Evolutionary conservation across 352 stramenopile species (phyloP).

Genomic region (Phytophthora pini): DNA sequence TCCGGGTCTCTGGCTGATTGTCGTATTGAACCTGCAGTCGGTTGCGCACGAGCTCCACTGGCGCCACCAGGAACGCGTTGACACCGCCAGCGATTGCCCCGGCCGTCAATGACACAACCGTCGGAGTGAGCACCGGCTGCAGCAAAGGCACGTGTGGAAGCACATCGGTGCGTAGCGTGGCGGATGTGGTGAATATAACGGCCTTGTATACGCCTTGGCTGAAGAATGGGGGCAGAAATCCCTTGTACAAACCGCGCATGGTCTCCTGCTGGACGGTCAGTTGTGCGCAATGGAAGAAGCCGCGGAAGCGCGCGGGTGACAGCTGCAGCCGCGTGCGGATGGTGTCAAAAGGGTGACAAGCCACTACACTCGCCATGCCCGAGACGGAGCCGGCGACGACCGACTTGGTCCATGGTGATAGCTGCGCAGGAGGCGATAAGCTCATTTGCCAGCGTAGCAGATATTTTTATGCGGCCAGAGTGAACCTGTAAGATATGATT

Average conservation of each 20-base stretch:
- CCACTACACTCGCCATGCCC: conserved; percentile 84
- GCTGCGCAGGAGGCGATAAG: conserved; percentile 16
- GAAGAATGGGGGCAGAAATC: conserved; percentile 87
- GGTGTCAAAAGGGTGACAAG: conserved; percentile 87
- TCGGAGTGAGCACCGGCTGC: conserved; percentile 52
- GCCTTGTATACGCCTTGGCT: conserved; percentile 90
- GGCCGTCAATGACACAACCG: conserved; percentile 45
- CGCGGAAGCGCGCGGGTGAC: conserved; percentile 61
- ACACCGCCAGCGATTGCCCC: conserved; percentile 70
- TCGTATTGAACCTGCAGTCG: conserved; percentile 84
- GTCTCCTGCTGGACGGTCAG: conserved; percentile 74
- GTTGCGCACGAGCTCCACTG: conserved; percentile 85
- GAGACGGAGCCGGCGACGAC: conserved; percentile 80
- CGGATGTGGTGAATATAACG: conserved; percentile 87
- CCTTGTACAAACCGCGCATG: conserved; percentile 79
- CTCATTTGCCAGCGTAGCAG: conserved; percentile 22
- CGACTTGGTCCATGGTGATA: conserved; percentile 72
- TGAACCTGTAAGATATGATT: conserved; percentile 18
- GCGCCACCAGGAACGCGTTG: conserved; percentile 77
- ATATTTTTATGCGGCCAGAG: conserved; percentile 3
- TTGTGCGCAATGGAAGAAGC: conserved; percentile 65
- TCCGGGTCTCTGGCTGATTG: conserved; percentile 42
- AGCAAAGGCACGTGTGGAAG: conserved; percentile 41
- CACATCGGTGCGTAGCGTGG: conserved; percentile 61
- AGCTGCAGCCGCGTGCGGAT: conserved; percentile 89